Evolutionary conservation across 805 yeast genomes (phyloP).

Genomic region (Isabelozyma gotoi): DNA sequence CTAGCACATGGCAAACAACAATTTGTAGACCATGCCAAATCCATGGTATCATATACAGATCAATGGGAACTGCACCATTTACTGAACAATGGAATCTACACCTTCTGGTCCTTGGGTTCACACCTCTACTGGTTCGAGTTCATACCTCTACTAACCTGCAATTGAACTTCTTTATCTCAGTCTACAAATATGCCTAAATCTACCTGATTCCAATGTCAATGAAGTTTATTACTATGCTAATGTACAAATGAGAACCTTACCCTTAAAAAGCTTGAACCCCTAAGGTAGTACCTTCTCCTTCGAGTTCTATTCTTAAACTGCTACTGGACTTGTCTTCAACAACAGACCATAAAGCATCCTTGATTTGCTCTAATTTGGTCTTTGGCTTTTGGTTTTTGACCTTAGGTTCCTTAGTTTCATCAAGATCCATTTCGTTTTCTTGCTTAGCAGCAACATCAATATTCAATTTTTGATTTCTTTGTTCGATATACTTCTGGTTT

Average conservation of each 20-base stretch:
- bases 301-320: slow-evolving; percentile 40
- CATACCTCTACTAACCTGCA: no score
- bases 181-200: no score
- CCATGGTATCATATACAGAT: no score
- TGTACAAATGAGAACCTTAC: background rate
- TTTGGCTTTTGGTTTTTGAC: slow-evolving; percentile 16
- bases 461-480: slow-evolving; percentile 48
- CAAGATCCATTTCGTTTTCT: slow-evolving; percentile 53
- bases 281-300: slow-evolving; percentile 79
- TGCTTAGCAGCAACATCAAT: slow-evolving; percentile 50
- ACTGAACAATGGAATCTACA: no score
- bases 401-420: slow-evolving; percentile 25
- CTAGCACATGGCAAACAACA: no score
- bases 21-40: no score
- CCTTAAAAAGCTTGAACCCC: slow-evolving; percentile 65
- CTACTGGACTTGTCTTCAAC: slow-evolving; percentile 56
- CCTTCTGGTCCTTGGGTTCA: no score
- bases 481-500: slow-evolving; percentile 68
- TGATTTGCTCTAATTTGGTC: slow-evolving; percentile 47
- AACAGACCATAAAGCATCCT: slow-evolving; percentile 71
- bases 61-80: no score
- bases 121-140: no score
- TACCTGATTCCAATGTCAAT: background rate
- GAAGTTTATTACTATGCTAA: background rate
- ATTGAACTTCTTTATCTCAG: no score